Percentiles rank a stretch among this genome's conserved stretches.
phyloP scores from a whole-genome alignment of 306 rosid species.

The Medicago ruthenica region DNA sequence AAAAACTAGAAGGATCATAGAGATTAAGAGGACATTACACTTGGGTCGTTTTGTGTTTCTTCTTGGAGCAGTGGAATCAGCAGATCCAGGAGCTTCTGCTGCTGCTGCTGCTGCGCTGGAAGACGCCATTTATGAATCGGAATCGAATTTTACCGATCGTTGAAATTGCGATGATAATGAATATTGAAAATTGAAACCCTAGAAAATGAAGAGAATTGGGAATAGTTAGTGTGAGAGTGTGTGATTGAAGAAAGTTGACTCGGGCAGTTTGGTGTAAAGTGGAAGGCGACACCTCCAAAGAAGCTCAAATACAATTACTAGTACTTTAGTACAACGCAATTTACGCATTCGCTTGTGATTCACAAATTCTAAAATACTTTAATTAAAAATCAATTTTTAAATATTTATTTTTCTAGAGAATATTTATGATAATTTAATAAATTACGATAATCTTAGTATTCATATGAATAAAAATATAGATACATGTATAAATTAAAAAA shows the following conservation, averaged over 20 bases:
- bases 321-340: no score
- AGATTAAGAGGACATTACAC: constrained; percentile 56
- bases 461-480: no score
- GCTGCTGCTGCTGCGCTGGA: constrained; percentile 57
- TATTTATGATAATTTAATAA: no score
- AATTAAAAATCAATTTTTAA: no score
- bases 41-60: constrained; percentile 89
- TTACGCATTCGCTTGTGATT: no score
- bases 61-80: constrained; percentile 70
- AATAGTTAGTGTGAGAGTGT: constrained; percentile 2
- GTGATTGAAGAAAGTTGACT: constrained; percentile 18
- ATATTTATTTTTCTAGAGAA: no score
- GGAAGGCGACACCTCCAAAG: not conserved
- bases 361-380: no score
- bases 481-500: no score
- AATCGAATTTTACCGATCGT: constrained; percentile 41
- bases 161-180: constrained; percentile 12
- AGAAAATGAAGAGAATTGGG: not conserved
- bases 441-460: no score
- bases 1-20: not conserved
- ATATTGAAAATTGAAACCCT: constrained; percentile 31
- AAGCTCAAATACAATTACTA: no score
- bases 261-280: no score
- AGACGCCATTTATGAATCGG: constrained; percentile 66
- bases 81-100: constrained; percentile 65